Percentiles rank a stretch among this genome's conserved stretches.
phyloP scores from a whole-genome alignment of 1,284 basidiomycete species.

The Puccinia polysora region DNA sequence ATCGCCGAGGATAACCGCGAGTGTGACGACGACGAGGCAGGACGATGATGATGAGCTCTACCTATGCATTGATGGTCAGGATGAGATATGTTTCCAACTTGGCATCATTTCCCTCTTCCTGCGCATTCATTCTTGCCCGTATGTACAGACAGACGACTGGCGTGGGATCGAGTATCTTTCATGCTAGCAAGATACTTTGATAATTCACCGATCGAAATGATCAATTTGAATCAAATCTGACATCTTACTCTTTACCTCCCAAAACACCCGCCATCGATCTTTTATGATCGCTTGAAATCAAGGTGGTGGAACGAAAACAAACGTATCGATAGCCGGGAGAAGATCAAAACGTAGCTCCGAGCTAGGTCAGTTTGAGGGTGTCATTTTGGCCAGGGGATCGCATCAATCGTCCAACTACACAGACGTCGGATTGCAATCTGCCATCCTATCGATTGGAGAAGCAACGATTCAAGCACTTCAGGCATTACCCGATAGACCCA shows the following conservation, averaged over 20 bases:
- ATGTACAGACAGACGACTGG: no score
- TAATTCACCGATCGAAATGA: no score
- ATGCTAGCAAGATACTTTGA: no score
- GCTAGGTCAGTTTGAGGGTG: background rate
- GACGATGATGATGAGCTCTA: background rate
- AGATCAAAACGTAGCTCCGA: background rate
- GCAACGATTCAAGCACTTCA: slow-evolving; percentile 1
- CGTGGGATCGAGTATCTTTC: no score
- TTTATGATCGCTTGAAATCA: background rate
- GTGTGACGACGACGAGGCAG: background rate
- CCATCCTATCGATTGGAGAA: slow-evolving; percentile 13
- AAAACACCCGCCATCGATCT: background rate
- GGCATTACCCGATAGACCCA: background rate
- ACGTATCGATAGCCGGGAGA: slow-evolving; percentile 28
- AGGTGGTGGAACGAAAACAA: slow-evolving; percentile 41
- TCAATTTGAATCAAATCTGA: background rate
- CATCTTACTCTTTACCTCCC: background rate
- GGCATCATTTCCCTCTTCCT: no score
- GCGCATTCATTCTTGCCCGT: no score
- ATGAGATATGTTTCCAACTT: no score
- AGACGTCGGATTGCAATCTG: slow-evolving; percentile 11
- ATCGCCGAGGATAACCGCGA: no score
- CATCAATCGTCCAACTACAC: slow-evolving; percentile 31
- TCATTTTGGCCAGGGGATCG: background rate
- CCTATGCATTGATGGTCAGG: slow-evolving; percentile 12